phyloP scores from a whole-genome alignment of 2,329 filamentous ascomycete species.

The Hypoxylon sp. region DNA sequence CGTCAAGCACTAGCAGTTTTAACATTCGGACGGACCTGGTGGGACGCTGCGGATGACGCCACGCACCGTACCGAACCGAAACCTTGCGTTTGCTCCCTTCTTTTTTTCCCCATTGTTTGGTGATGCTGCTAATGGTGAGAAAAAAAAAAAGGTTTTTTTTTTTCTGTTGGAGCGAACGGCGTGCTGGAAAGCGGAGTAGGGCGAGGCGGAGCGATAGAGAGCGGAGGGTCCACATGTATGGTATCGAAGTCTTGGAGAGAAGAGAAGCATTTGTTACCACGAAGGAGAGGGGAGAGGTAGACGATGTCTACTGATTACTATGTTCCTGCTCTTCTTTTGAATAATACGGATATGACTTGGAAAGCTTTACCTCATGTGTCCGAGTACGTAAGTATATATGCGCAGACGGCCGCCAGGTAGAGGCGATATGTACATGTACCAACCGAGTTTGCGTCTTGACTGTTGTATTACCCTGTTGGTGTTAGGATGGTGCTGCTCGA shows the following conservation, averaged over 20 bases:
- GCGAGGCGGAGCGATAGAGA: neutral
- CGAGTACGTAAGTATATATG: no score
- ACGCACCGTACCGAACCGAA: constrained; percentile 41
- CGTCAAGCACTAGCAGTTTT: constrained; percentile 16
- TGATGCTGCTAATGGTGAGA: neutral
- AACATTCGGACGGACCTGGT: constrained; percentile 23
- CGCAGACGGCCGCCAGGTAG: neutral
- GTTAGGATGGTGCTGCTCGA: neutral
- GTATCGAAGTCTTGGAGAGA: constrained; percentile 3
- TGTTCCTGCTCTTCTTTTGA: no score
- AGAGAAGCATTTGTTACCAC: neutral
- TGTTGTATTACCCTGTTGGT: neutral
- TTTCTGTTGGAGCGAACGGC: constrained; percentile 1
- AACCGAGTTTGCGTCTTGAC: constrained; percentile 1
- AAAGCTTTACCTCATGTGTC: no score
- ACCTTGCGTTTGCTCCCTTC: constrained; percentile 24
- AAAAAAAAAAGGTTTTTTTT: neutral
- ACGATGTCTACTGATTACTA: no score
- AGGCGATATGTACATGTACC: constrained; percentile 11
- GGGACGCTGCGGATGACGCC: constrained; percentile 37
- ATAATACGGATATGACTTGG: no score
- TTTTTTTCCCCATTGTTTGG: constrained; percentile 28
- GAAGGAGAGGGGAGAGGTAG: neutral
- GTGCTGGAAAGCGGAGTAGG: neutral
- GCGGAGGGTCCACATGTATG: neutral